Evolutionary conservation across 805 yeast genomes (phyloP).

Genomic region (Candida caryicola): DNA sequence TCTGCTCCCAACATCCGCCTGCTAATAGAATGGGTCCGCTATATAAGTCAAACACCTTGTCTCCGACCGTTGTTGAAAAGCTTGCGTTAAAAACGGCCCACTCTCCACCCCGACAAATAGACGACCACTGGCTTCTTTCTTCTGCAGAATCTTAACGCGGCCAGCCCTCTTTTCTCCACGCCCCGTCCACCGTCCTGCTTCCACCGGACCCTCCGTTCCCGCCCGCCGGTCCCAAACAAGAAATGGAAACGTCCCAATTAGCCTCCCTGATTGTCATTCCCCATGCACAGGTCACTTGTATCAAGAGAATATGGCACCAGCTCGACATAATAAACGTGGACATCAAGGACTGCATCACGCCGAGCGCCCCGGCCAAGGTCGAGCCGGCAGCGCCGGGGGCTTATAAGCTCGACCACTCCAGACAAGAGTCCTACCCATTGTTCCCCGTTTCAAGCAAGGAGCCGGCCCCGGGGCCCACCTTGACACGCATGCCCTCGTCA

Average conservation of each 20-base stretch:
- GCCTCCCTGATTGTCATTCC: constrained; percentile 2
- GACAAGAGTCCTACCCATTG: not conserved
- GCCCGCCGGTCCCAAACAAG: too few species aligned
- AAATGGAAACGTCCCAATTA: not conserved
- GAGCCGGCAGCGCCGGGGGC: not conserved
- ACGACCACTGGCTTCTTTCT: too few species aligned
- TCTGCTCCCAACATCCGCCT: too few species aligned
- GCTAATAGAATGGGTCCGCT: too few species aligned
- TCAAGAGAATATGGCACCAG: constrained; percentile 8
- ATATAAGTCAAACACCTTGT: too few species aligned
- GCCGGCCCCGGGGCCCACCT: not conserved
- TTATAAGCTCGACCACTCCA: not conserved
- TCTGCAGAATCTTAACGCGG: too few species aligned
- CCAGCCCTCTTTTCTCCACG: too few species aligned
- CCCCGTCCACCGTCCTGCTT: too few species aligned
- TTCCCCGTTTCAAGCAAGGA: not conserved
- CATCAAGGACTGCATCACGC: not conserved
- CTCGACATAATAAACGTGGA: constrained; percentile 6
- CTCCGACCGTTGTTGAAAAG: too few species aligned
- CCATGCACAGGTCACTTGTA: constrained; percentile 4
- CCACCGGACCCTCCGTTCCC: too few species aligned
- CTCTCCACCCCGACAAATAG: too few species aligned
- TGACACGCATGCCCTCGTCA: not conserved
- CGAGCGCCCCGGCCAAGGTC: not conserved
- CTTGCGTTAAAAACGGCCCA: too few species aligned